phyloP scores from a whole-genome alignment of 2,329 filamentous ascomycete genomes.

The Neofusicoccum kwambonambiense region DNA sequence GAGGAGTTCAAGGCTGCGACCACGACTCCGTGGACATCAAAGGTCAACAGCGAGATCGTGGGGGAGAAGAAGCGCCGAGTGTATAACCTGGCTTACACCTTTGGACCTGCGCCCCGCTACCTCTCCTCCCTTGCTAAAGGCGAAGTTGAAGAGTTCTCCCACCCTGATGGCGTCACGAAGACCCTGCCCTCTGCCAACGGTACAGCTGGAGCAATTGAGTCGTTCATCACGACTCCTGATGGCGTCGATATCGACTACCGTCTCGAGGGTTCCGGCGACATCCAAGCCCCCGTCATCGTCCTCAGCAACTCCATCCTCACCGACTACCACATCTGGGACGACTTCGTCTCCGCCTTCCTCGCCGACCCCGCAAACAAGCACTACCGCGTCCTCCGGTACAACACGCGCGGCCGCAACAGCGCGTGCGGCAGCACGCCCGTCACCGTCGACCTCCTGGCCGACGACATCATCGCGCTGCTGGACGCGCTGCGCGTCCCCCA shows the following conservation, averaged over 20 bases:
- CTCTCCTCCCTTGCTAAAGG: conserved; percentile 56
- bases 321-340: conserved; percentile 77
- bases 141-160: conserved; percentile 47
- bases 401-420: conserved; percentile 66
- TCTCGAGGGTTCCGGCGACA: conserved; percentile 69
- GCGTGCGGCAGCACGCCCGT: conserved; percentile 43
- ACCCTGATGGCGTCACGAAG: conserved; percentile 55
- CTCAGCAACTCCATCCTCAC: conserved; percentile 81
- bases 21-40: conserved; percentile 60
- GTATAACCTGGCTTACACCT: conserved; percentile 76
- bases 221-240: conserved; percentile 67
- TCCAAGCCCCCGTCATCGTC: conserved; percentile 68
- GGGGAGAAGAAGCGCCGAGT: conserved; percentile 57
- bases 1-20: conserved; percentile 57
- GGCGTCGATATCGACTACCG: conserved; percentile 69
- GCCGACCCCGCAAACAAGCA: conserved; percentile 55
- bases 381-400: conserved; percentile 74
- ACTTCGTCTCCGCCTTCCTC: conserved; percentile 63
- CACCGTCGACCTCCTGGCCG: conserved; percentile 63
- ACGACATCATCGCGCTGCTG: conserved; percentile 66
- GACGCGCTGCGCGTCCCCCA: conserved; percentile 66
- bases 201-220: conserved; percentile 55
- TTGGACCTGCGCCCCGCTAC: conserved; percentile 72
- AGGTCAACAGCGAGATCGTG: conserved; percentile 60
- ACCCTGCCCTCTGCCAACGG: conserved; percentile 49